A percentile compares a stretch with the other conserved stretches of the same genome.
Evolutionary conservation across 768 basidiomycete genomes (phyloP).

Genomic region (Clitopilus hobsonii): DNA sequence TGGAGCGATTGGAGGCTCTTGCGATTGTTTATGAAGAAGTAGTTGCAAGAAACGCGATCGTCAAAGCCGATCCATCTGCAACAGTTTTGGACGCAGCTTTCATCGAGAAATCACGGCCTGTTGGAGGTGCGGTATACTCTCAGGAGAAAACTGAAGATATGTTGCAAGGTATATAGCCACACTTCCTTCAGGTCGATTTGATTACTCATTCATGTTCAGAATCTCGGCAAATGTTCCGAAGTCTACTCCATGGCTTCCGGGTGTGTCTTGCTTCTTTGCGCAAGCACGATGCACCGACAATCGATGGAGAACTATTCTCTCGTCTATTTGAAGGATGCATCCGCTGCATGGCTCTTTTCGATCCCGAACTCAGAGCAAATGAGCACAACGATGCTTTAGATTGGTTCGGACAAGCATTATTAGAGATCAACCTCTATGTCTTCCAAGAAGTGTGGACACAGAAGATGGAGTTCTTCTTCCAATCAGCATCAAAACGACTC

Average conservation of each 20-base stretch:
- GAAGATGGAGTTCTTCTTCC: slow-evolving; percentile 88
- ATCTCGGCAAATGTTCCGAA: slow-evolving; percentile 80
- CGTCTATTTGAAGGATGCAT: slow-evolving; percentile 85
- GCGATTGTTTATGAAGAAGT: slow-evolving; percentile 59
- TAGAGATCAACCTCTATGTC: slow-evolving; percentile 84
- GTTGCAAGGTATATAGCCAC: slow-evolving; percentile 56
- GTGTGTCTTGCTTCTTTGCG: slow-evolving; percentile 72
- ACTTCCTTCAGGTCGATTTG: background rate
- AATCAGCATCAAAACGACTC: slow-evolving; percentile 70
- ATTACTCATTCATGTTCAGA: slow-evolving; percentile 43
- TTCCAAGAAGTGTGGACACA: slow-evolving; percentile 96
- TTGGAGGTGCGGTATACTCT: slow-evolving; percentile 72
- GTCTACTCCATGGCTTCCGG: slow-evolving; percentile 85
- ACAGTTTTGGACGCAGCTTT: slow-evolving; percentile 48
- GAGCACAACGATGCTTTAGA: slow-evolving; percentile 77
- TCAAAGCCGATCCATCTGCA: slow-evolving; percentile 40
- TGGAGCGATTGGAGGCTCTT: slow-evolving; percentile 83
- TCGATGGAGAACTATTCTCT: slow-evolving; percentile 84
- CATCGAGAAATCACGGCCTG: slow-evolving; percentile 84
- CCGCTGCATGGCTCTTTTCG: slow-evolving; percentile 81
- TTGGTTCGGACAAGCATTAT: slow-evolving; percentile 70
- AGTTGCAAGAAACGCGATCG: slow-evolving; percentile 38
- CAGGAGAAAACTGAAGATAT: slow-evolving; percentile 81
- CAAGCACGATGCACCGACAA: slow-evolving; percentile 71
- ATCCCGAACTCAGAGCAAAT: slow-evolving; percentile 59